Base-by-base conservation (phyloP, 2,329 filamentous ascomycete species). In the Xylaria arbuscula region DNA sequence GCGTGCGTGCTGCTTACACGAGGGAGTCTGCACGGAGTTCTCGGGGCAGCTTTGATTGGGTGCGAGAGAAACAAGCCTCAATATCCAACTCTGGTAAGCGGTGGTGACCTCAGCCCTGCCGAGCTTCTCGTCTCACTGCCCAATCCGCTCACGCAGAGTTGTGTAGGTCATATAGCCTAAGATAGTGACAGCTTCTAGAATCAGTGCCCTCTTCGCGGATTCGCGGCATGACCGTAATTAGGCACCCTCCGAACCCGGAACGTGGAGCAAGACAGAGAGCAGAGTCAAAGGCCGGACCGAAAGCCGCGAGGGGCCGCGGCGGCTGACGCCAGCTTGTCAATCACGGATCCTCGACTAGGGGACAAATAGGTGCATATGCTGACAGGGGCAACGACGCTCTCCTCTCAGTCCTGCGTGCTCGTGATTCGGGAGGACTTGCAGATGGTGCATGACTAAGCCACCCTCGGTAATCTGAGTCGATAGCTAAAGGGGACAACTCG, bases 251-350 rank as follows among this genome's bases (percentile, higher is more conserved):
- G 53, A 70, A 48, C 57, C 62, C 68, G 61, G 57, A 19, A 55
- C 55, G 36, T 63, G 57, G 51, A 58, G 42, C 8, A 10, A 47
- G 45, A 8, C 17, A 32, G 13, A 42, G 17, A 54, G 45, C 10
- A 61, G n/a, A 59, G 53, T 28, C 57, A 63, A 59, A 56, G 54
- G 42, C 42, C 63, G 63, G 51, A 36, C 61, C 56, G 56, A 61
- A 67, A 56, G 55, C 61, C 51, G 66, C 50, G 42, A 54, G 9
- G 24, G 60, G 50, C 19, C 40, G 42, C 62, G 66, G 67, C 54
- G 67, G 28, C 64, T 69, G 67, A 67, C 66, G 66, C 66, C 66
- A 68, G 65, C 28, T 48, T 63, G 36, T 42, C 59, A 51, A 42
- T 57, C 34, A 48, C 48, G 42, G 66, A 64, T 64, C 22, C 55